Base-by-base conservation (phyloP, 2,329 filamentous ascomycete genomes). In the Colletotrichum eleusines region DNA sequence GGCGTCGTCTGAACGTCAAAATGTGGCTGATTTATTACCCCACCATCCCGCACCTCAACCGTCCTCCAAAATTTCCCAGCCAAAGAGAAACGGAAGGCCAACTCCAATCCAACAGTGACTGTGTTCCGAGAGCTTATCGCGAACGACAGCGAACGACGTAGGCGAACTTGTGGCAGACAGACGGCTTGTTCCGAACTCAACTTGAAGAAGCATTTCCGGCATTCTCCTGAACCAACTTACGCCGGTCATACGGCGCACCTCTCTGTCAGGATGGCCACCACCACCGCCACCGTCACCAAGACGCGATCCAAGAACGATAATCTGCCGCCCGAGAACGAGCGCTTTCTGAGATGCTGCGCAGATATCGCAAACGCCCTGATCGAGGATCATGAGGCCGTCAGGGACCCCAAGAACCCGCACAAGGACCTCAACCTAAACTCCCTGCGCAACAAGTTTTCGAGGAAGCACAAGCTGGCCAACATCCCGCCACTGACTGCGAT, bases 401-500 rank as follows among this genome's bases (percentile, higher is more conserved):
- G 91, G 75, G 91, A 97, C 78, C 87, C 89, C 61, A 90, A 89
- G 57, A 91, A 90, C 72, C 88, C 92, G 0, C 90, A 90, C 78
- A 94, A 91, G 80, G 95, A 99, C 80, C 88, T 98, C 81, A 99
- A 99, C 79, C 87, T 99, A 76, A 99, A 99, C 82, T 87, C 90
- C 69, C 82, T 99, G 74, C 91, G 96, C 55, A 91, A 93, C 65
- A 95, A 95, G 78, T 90, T 97, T 73, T 89, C 96, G 55, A 97
- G 96, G 84, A 98, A 98, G 84, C 94, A 98, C 84, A 92, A 91
- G 79, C 85, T 99, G 72, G 92, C 90, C 80, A 94, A 90, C 72
- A 93, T 97, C 75, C 96, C 96, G 40, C 94, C 97, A 33, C 85
- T 99, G 74, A 98, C 95, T 11, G 95, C 96, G 71, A 99, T 99